Evolutionary conservation across 768 basidiomycete genomes (phyloP), one percentile per base, ranked within the genome.

Genomic region (Jaapia argillacea): DNA sequence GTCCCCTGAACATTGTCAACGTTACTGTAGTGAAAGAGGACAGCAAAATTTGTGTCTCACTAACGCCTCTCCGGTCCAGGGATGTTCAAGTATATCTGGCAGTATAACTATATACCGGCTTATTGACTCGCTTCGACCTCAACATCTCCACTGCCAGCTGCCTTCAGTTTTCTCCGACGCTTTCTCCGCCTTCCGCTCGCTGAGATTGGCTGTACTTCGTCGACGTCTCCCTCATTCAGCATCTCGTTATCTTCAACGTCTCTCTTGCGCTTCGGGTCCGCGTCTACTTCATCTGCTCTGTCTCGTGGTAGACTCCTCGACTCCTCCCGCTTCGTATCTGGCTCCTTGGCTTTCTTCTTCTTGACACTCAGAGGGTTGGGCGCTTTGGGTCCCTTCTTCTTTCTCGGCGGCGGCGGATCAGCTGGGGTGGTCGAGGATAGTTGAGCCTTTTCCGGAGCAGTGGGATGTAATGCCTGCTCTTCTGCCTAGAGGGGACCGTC

Each of bases 281-380:
- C n/a, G n/a, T n/a, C n/a, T n/a, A n/a, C n/a, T n/a, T n/a, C n/a
- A n/a, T n/a, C n/a, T n/a, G n/a, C n/a, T n/a, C n/a, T n/a, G n/a
- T n/a, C n/a, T n/a, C n/a, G n/a, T n/a, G n/a, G n/a, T n/a, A n/a
- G n/a, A n/a, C n/a, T n/a, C n/a, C n/a, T n/a, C n/a, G n/a, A n/a
- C n/a, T n/a, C n/a, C n/a, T n/a, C n/a, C n/a, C n/a, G n/a, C n/a
- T n/a, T n/a, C n/a, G n/a, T n/a, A n/a, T n/a, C n/a, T n/a, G n/a
- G n/a, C 28, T 13, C 24, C 20, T 57, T 52, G 4, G 51, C 39
- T 53, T 76, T 77, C 61, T 88, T 93, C 70, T 91, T 96, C 71
- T 90, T 92, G 36, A 93, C 67, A 47, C 89, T 92, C 3, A 97
- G 72, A 5, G 94, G 90, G 64, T 97, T 98, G 1, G 93, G 91